Evolutionary conservation across 2,329 filamentous ascomycete genomes (phyloP), one percentile per base, ranked within the genome.

Genomic region (Intubia oerlemansii): DNA sequence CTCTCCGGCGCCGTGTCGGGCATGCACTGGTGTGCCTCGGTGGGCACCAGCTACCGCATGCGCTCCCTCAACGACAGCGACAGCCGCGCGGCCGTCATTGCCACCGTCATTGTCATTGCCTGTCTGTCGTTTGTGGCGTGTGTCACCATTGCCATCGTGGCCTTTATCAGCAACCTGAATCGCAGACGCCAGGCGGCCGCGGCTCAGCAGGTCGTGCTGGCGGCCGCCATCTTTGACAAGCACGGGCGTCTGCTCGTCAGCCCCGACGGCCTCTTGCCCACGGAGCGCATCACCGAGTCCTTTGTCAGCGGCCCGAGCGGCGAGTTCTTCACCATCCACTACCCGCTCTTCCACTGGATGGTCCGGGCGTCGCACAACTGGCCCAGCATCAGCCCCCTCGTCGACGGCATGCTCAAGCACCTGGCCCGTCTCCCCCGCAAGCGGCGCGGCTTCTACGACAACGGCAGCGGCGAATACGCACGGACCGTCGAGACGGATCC

Each of bases 291-390:
- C 35, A 88, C 80, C 1, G 73, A 74, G 45, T 71, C 71, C 10
- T 81, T 80, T 44, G 50, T 79, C 22, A 71, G 76, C 45, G 65
- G 60, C 43, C 66, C 67, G 42, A 34, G 49, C 39, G 33, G 45
- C 41, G 79, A 90, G 34, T 66, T 72, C 10, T 84, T 92, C 41
- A 70, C 69, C 32, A 69, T 70, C 15, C 65, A 67, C 1, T 80
- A 91, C 43, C 67, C 77, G 0, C 67, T 84, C 2, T 91, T 88
- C 48, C 68, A 82, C 28, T 91, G 82, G 82, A 73, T 88, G 42
- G 90, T 78, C 44, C 66, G 77, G 32, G 77, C 80, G 3, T 79
- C 77, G 6, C 63, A 71, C 33, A 75, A 82, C 46, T 92, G 82
- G 82, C 44, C 51, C 7, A 62, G 66, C 23, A 60, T 91, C 16